Evolutionary conservation across 345 rosid species (phyloP).

Genomic region (Sapria himalayana): DNA sequence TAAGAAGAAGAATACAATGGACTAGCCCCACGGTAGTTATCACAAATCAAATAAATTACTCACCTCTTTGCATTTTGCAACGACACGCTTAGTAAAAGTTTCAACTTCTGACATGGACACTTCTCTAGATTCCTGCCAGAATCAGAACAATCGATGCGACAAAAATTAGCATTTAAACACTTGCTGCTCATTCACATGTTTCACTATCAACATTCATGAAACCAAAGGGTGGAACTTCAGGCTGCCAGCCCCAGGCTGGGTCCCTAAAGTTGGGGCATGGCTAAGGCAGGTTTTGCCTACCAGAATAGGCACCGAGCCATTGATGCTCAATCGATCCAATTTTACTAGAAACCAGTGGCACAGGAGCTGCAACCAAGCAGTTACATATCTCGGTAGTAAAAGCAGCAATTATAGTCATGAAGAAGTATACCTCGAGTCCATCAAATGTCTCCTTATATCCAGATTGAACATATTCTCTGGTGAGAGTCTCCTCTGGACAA

Average conservation of each 20-base stretch:
- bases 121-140: constrained; percentile 65
- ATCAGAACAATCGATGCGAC: constrained; percentile 2
- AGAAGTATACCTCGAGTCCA: constrained; percentile 66
- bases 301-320: constrained; percentile 1
- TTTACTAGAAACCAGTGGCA: too few relatives aligned
- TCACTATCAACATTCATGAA: background rate
- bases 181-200: background rate
- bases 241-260: too few relatives aligned
- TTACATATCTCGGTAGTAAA: background rate
- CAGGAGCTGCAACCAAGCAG: too few relatives aligned
- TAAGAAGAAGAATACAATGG: background rate
- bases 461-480: constrained; percentile 48
- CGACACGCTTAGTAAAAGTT: constrained; percentile 38
- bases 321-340: too few relatives aligned
- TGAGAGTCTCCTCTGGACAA: constrained; percentile 88
- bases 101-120: constrained; percentile 36
- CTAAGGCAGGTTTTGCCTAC: background rate
- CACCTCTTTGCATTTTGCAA: constrained; percentile 82
- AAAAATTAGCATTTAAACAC: constrained; percentile 4
- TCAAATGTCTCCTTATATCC: constrained; percentile 94
- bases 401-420: background rate
- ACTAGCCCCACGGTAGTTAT: background rate
- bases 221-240: background rate
- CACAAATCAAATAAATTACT: constrained; percentile 9
- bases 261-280: background rate